Base-by-base conservation (phyloP, 108 stramenopile species). In the Poteriospumella lacustris region DNA sequence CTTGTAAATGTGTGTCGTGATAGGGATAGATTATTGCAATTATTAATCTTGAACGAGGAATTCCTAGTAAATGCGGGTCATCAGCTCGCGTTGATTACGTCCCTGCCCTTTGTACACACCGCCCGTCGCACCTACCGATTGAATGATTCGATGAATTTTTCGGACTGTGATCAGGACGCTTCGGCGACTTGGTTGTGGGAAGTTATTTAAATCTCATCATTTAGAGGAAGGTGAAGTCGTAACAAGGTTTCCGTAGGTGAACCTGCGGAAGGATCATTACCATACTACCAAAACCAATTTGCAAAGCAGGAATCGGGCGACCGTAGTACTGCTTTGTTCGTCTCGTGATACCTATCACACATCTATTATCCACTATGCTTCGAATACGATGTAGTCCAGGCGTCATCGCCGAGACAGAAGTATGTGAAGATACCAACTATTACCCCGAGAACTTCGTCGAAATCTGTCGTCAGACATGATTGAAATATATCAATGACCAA, bases 41-140 rank as follows among this genome's bases (percentile, higher is more conserved):
- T 95, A 91, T 95, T 93, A 93, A 93, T 95, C 96, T 94, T 94
- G 92, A 97, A 95, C 96, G 93, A 95, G 94, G 93, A 97, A 95
- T 95, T 94, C 94, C 94, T 94, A 94, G 93, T 95, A 97, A 93
- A 92, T 92, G 96, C 92, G 90, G 91, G 89, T 94, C 95, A 96
- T 96, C 93, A 94, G 90, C 87, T 90, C 81, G 91, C 90, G 89
- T 89, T 91, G 92, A 92, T 90, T 92, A 91, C 92, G 92, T 92
- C 91, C 92, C 92, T 91, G 92, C 92, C 92, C 90, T 92, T 92
- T 92, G 91, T 95, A 93, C 94, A 95, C 94, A 95, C 94, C 94
- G 94, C 94, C 94, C 94, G 92, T 95, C 92, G 94, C 92, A 92
- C 91, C 92, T 95, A 92, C 94, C 92, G 94, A 93, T 95, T 93